A percentile compares a stretch with the other conserved stretches of the same genome.
Conservation (phyloP, 2,329 filamentous ascomycete genomes). For the Incumbomyces delicatus region DNA sequence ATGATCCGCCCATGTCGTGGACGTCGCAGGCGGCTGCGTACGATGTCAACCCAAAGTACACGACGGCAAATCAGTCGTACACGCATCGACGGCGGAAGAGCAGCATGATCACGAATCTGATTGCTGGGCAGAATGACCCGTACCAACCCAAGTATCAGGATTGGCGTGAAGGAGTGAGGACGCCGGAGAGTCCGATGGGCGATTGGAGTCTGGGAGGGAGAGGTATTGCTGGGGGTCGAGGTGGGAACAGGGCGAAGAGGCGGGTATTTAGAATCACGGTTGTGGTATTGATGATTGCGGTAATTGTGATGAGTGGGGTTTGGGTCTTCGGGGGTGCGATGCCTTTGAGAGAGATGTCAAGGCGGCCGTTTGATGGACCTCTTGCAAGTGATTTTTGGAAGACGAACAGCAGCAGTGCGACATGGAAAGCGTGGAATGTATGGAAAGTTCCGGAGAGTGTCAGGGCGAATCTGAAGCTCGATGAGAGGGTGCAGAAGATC, state of each 20-base stretch:
- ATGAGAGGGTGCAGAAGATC: not conserved
- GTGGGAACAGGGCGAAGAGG: not conserved
- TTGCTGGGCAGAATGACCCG: not conserved
- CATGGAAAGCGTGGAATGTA: not conserved
- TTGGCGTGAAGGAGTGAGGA: not conserved
- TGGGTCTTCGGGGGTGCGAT: not conserved
- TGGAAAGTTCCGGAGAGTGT: not conserved
- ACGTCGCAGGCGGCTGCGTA: not conserved
- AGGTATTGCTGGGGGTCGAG: not conserved
- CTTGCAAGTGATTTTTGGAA: not conserved
- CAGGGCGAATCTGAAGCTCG: not conserved
- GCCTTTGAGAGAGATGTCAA: not conserved
- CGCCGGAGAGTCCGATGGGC: not conserved
- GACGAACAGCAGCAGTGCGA: not conserved
- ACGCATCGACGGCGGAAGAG: not conserved
- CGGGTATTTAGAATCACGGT: not conserved
- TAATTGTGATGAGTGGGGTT: not conserved
- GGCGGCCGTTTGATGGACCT: not conserved
- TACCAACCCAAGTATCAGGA: slow-evolving; percentile 1
- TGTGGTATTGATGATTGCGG: not conserved
- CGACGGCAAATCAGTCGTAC: not conserved
- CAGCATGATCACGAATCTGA: not conserved
- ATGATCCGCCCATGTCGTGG: slow-evolving; percentile 2
- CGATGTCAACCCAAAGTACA: not conserved
- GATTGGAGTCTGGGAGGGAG: not conserved